phyloP scores from a whole-genome alignment of 2,329 filamentous ascomycete species.

The Cytospora piceicola region DNA sequence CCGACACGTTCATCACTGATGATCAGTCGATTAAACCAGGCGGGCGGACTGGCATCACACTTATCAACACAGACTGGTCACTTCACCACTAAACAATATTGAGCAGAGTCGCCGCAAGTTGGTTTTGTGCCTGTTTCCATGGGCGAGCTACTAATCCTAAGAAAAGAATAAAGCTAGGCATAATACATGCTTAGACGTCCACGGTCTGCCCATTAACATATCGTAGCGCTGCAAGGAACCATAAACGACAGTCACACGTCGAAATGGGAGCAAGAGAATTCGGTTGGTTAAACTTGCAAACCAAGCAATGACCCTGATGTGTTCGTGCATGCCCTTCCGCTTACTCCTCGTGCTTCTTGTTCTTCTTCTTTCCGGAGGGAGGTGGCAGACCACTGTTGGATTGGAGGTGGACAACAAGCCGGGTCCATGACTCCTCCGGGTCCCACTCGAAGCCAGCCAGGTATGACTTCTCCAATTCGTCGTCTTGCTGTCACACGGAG shows the following conservation, averaged over 20 bases:
- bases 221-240: neutral
- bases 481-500: constrained; percentile 69
- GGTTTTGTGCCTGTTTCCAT: neutral
- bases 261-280: constrained; percentile 8
- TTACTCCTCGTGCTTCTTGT: constrained; percentile 45
- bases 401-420: constrained; percentile 83
- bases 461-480: constrained; percentile 86
- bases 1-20: neutral
- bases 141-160: neutral
- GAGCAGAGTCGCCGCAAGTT: neutral
- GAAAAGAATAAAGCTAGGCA: neutral
- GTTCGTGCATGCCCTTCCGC: constrained; percentile 42
- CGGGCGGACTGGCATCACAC: neutral
- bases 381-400: constrained; percentile 57
- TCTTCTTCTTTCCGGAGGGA: constrained; percentile 60
- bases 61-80: neutral
- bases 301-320: constrained; percentile 41
- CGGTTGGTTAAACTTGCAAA: constrained; percentile 38
- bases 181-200: neutral
- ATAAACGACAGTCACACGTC: constrained; percentile 35
- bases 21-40: neutral
- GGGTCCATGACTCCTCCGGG: constrained; percentile 87
- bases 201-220: neutral
- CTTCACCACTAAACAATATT: neutral
- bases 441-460: constrained; percentile 97